A percentile compares a stretch with the other conserved stretches of the same genome.
These are phyloP conservation scores for Ulota crispa DNA, from an alignment of 225 moss, liverwort and hornwort species.

Conservation along the genomic window DNA sequence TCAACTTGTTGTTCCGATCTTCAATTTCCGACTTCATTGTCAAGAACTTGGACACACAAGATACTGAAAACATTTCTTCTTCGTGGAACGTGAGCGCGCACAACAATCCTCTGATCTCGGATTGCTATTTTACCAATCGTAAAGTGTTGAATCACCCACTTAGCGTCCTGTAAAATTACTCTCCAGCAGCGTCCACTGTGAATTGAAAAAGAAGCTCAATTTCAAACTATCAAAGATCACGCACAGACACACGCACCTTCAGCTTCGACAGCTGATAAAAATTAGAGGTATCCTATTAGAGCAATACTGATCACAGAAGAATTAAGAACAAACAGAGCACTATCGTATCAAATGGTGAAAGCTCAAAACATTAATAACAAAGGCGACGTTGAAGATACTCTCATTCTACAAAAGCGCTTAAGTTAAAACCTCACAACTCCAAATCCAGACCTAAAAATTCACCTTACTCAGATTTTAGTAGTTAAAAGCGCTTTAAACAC, in stretches of 20 bases:
- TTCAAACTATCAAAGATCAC: neutral
- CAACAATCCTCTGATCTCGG: neutral
- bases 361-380: neutral
- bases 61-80: constrained; percentile 1
- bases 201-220: neutral
- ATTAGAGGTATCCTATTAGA: neutral
- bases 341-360: neutral
- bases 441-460: neutral
- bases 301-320: neutral
- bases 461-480: neutral
- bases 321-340: neutral
- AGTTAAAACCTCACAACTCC: constrained; percentile 10
- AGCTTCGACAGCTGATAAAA: neutral
- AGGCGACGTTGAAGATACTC: neutral
- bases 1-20: neutral
- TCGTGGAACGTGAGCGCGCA: constrained; percentile 2
- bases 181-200: neutral
- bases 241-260: neutral
- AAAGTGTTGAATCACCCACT: neutral
- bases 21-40: neutral
- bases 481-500: neutral
- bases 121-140: neutral
- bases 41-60: neutral
- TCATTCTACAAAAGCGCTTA: neutral
- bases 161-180: neutral